Evolutionary conservation across 768 basidiomycete species (phyloP).

Genomic region (Naganishia onofrii): DNA sequence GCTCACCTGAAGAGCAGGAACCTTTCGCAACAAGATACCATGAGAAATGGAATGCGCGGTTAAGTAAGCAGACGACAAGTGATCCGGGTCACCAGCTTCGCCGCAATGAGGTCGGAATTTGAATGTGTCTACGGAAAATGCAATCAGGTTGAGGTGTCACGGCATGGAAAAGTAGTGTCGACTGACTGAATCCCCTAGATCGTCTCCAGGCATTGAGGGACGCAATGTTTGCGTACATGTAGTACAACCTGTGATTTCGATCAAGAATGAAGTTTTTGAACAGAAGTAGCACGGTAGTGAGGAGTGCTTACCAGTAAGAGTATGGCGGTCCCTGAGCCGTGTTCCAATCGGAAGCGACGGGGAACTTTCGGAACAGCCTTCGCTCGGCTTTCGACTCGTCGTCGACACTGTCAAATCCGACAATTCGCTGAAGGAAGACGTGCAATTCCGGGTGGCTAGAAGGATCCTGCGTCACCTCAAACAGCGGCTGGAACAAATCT

Average conservation of each 20-base stretch:
- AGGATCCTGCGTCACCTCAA: conserved; percentile 93
- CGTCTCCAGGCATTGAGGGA: conserved; percentile 91
- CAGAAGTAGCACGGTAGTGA: neutral
- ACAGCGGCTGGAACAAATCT: conserved; percentile 92
- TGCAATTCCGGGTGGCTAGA: conserved; percentile 87
- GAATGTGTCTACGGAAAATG: conserved; percentile 70
- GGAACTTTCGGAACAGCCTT: conserved; percentile 88
- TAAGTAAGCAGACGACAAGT: conserved; percentile 91
- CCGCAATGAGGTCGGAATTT: conserved; percentile 95
- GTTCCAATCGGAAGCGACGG: conserved; percentile 86
- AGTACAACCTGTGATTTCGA: conserved; percentile 69
- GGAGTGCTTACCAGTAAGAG: conserved; percentile 74
- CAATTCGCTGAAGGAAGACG: conserved; percentile 86
- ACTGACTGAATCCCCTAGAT: conserved; percentile 82
- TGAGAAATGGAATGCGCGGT: conserved; percentile 98
- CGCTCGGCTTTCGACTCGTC: conserved; percentile 94
- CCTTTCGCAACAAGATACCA: conserved; percentile 95
- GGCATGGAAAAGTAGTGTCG: neutral
- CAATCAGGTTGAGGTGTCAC: conserved; percentile 20
- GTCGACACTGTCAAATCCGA: conserved; percentile 98
- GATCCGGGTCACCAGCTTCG: conserved; percentile 97
- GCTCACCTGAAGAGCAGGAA: conserved; percentile 68
- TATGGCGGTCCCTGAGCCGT: conserved; percentile 86
- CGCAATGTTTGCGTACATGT: conserved; percentile 95
- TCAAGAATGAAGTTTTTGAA: neutral